phyloP scores from a whole-genome alignment of 345 rosid genomes.

The Laguncularia racemosa region DNA sequence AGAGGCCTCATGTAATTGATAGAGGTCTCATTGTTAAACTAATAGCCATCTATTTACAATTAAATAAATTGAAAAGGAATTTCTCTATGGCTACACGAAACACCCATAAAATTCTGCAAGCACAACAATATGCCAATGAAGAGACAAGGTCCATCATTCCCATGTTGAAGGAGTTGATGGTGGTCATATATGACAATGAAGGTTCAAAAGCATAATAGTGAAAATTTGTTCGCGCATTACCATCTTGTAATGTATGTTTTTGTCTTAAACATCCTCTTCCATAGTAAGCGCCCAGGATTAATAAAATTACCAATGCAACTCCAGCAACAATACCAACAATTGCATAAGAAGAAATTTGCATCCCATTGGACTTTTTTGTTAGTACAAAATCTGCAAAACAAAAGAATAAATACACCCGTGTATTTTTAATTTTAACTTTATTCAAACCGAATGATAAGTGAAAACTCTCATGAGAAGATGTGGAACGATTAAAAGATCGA shows the following conservation, averaged over 20 bases:
- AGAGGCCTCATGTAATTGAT: neutral
- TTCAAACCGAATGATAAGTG: too few species aligned
- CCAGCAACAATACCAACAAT: neutral
- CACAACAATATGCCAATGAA: too few species aligned
- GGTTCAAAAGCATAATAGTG: too few species aligned
- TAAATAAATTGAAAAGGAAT: too few species aligned
- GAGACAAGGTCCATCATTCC: too few species aligned
- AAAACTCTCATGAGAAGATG: too few species aligned
- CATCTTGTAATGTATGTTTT: neutral
- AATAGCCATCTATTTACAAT: neutral
- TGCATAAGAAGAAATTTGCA: neutral
- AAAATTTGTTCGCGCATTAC: neutral
- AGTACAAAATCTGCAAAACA: slow-evolving; percentile 1
- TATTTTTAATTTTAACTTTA: too few species aligned
- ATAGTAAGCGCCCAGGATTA: neutral
- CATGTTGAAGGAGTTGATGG: too few species aligned
- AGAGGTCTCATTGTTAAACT: neutral
- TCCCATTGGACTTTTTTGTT: neutral
- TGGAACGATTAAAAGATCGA: too few species aligned
- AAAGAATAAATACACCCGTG: neutral
- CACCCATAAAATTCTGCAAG: too few species aligned
- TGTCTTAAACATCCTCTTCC: neutral
- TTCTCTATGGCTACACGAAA: too few species aligned
- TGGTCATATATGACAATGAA: neutral
- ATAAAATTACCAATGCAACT: neutral